Evolutionary conservation across 2,329 filamentous ascomycete genomes (phyloP), one percentile per base, ranked within the genome.

Genomic region (Ambrosiella beaveri): DNA sequence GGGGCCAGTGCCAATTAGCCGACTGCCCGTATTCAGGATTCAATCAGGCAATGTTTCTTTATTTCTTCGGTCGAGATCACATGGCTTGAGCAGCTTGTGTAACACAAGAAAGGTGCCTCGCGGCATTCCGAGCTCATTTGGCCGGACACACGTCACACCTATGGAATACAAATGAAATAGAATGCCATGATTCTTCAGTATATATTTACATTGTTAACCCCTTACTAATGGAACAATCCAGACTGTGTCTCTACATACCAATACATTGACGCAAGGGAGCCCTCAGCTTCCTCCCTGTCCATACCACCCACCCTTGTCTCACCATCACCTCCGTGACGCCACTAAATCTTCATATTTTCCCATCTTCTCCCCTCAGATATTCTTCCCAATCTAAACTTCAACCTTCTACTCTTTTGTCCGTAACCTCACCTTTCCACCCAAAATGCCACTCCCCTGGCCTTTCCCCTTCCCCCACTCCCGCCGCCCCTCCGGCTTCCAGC

Each of bases 401-500:
- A 41, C n/a, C 11, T 17, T n/a, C 19, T 47, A 47, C 8, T 17
- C 1, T 15, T 13, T 47, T 47, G 8, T 8, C 11, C 19, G 8
- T 47, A 15, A 13, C 47, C 13, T 19, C 12, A 38, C 19, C 45
- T 44, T 19, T 35, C 7, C 38, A 7, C 3, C 36, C 51, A 54
- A 15, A 15, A 54, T 40, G n/a, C 13, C 15, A 12, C 51, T 41
- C 13, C 51, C 52, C n/a, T 57, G 58, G 58, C 39, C 38, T 6
- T 57, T 56, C 17, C 51, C 38, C 9, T 57, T 56, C 17, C 51
- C 54, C 15, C 19, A 38, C 17, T 54, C 54, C 11, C 19, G 38
- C 12, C 53, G 38, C 13, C 41, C 39, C 37, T 27, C 53, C 17
- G 56, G 54, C 59, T 62, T 59, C 54, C 59, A 63, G 53, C 59